phyloP scores from a whole-genome alignment of 116 monocot genomes.

The Phalaenopsis hybrid region DNA sequence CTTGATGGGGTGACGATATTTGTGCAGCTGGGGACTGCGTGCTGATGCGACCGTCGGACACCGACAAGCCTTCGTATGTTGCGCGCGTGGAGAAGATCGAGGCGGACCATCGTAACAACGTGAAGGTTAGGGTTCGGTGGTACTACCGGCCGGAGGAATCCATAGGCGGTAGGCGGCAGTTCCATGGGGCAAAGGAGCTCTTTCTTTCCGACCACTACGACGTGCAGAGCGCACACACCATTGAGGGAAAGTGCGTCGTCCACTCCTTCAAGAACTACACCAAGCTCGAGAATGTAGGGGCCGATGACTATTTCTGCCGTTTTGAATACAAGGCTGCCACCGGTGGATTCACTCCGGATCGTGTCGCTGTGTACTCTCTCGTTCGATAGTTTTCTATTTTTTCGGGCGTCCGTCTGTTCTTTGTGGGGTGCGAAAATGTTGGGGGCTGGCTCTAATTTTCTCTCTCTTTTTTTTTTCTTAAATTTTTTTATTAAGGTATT shows the following conservation, averaged over 20 bases:
- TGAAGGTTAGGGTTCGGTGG: conserved; percentile 24
- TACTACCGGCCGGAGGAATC: conserved; percentile 30
- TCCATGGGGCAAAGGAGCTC: conserved; percentile 22
- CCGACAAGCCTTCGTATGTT: conserved; percentile 19
- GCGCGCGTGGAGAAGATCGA: conserved; percentile 24
- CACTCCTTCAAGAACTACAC: conserved; percentile 28
- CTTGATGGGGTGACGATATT: neutral
- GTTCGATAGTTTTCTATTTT: neutral
- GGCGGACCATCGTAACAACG: conserved; percentile 20
- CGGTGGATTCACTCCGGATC: conserved; percentile 22
- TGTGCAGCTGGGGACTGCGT: conserved; percentile 22
- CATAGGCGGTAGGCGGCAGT: conserved; percentile 19
- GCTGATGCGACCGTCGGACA: conserved; percentile 22
- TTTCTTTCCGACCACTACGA: conserved; percentile 25
- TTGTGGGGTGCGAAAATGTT: neutral
- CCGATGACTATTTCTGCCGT: conserved; percentile 23
- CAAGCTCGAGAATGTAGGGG: conserved; percentile 15
- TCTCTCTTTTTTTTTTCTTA: too few species aligned
- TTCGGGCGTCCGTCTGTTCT: neutral
- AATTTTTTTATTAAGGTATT: conserved; percentile 13
- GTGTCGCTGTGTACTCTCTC: conserved; percentile 22
- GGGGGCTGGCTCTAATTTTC: neutral
- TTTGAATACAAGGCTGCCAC: conserved; percentile 27
- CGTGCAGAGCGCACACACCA: conserved; percentile 28
- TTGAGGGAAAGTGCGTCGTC: conserved; percentile 25